These are phyloP conservation scores for Agrocybe pediades DNA, from an alignment of 768 basidiomycete genomes.

Conservation along the genomic window DNA sequence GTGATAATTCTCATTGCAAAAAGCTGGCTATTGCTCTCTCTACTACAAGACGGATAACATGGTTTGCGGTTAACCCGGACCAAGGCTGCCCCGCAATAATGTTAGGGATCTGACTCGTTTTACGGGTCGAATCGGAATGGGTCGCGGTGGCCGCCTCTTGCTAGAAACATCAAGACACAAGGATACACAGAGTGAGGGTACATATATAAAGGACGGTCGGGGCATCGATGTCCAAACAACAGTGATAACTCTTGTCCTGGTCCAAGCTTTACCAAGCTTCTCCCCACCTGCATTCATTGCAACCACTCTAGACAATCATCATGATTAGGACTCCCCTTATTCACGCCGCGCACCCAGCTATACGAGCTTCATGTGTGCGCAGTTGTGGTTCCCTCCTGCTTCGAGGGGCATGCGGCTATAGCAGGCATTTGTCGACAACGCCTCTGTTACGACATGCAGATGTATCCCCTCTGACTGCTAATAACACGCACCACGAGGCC, in stretches of 20 bases:
- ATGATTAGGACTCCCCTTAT: constrained; percentile 21
- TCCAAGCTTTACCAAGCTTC: not conserved
- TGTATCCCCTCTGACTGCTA: constrained; percentile 8
- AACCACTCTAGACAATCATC: not conserved
- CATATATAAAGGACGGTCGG: constrained; percentile 4
- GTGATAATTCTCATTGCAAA: not conserved
- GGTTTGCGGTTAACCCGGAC: not conserved
- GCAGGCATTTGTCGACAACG: constrained; percentile 11
- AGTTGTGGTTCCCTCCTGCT: not conserved
- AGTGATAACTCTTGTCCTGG: not conserved
- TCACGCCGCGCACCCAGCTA: constrained; percentile 3
- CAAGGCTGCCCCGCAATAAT: not conserved
- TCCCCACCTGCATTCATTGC: not conserved
- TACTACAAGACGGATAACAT: not conserved
- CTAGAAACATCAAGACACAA: constrained; percentile 1
- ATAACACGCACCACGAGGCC: constrained; percentile 16
- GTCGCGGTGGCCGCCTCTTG: not conserved
- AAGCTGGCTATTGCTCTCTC: not conserved
- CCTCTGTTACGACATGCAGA: constrained; percentile 3
- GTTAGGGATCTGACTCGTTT: not conserved
- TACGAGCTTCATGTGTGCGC: not conserved
- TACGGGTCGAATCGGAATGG: constrained; percentile 6
- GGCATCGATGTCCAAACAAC: too few relatives aligned
- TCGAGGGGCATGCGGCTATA: not conserved
- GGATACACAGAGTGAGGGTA: not conserved